A percentile compares a stretch with the other conserved stretches of the same genome.
Evolutionary conservation across 441 rosid species (phyloP).

Genomic region (Isatis lusitanica): DNA sequence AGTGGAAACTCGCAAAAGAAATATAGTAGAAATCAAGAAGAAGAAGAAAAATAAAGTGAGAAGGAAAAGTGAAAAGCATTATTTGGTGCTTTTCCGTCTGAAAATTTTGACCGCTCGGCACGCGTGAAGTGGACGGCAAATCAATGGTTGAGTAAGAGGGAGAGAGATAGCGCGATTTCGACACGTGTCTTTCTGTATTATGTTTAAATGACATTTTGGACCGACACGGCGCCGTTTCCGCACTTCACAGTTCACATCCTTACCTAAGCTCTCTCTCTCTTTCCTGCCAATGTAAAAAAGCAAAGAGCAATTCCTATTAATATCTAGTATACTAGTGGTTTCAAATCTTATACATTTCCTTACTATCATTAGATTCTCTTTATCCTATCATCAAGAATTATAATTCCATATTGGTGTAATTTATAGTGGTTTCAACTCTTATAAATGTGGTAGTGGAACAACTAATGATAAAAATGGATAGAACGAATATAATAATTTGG

Average conservation of each 20-base stretch:
- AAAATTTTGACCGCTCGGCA: slow-evolving; percentile 58
- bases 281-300: not conserved
- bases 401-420: not conserved
- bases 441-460: not conserved
- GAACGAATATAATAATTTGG: not conserved
- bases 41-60: not conserved
- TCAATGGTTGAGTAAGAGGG: slow-evolving; percentile 16
- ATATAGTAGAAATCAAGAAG: not conserved
- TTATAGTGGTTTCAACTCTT: not conserved
- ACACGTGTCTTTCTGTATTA: not conserved
- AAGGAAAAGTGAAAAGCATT: slow-evolving; percentile 12
- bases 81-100: slow-evolving; percentile 43
- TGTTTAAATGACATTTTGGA: not conserved
- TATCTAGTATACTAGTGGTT: not conserved
- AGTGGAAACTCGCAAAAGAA: not conserved
- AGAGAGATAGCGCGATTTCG: not conserved
- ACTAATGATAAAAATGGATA: not conserved
- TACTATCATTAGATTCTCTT: not conserved
- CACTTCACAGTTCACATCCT: slow-evolving; percentile 29
- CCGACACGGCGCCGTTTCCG: slow-evolving; percentile 34
- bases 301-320: not conserved
- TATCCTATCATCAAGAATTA: not conserved
- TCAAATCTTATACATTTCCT: not conserved
- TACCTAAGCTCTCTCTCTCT: not conserved
- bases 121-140: slow-evolving; percentile 80